Evolutionary conservation across 1,139 yeast genomes (phyloP), one percentile per base, ranked within the genome.

Genomic region (Spathaspora sp.): DNA sequence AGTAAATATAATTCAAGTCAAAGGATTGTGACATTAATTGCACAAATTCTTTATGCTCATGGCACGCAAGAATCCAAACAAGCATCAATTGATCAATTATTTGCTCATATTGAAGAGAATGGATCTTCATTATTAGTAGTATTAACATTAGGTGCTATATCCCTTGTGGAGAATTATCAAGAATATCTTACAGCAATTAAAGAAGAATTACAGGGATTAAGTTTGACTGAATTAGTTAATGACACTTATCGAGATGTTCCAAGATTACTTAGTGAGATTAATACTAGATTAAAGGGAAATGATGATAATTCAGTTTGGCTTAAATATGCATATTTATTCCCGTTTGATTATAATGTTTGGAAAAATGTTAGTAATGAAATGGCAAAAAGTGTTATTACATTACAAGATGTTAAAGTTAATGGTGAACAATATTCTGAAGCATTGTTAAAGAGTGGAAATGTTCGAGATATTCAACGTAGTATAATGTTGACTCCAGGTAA

Each of bases 11-110:
- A 72, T 15, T 78, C 82, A 17, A 27, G 31, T 27, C 59, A 42
- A 74, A 76, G 84, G 51, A 74, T 89, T n/a, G 82, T 89, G 11
- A 79, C 86, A 6, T 67, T 93, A 36, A 76, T 89, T 24, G 82
- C 95, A 0, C 96, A 89, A 58, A 85, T 90, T 1, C 72, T 93
- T 45, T 85, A 86, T 71, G 88, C 89, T 1, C 81, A 81, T 48
- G 86, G 83, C 7, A 79, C 83, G 0, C 81, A 76, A 18, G 91
- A 84, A n/a, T 83, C 93, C 7, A 83, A 81, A 48, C 87, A 84
- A 53, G 93, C 91, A 2, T 96, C 97, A 0, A 60, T 89, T 44
- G 90, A 85, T 56, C 90, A 85, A 58, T 61, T 86, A 42, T 79
- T 84, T 56, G 74, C 78, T 10, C 81, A 77, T 57, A 80, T 90